A percentile compares a stretch with the other conserved stretches of the same genome.
These are phyloP conservation scores for Phytophthora idaei DNA, from an alignment of 352 stramenopile genomes.

Conservation along the genomic window DNA sequence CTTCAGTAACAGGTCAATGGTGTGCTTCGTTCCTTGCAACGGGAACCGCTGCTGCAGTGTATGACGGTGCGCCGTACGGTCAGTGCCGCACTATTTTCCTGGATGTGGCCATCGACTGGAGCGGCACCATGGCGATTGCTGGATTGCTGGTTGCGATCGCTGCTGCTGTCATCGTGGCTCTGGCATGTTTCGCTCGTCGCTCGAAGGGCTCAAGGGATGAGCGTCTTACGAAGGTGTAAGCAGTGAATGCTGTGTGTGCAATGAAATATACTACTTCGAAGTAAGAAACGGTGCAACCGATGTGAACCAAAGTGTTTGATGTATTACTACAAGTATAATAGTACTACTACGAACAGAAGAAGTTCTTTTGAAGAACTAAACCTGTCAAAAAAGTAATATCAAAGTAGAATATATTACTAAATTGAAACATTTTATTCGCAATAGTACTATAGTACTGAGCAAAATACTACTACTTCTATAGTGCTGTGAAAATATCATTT, in stretches of 20 bases:
- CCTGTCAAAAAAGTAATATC: neutral
- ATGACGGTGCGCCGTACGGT: constrained; percentile 73
- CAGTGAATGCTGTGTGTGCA: constrained; percentile 6
- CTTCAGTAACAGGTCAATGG: constrained; percentile 51
- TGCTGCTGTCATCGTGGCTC: constrained; percentile 53
- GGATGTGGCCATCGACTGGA: constrained; percentile 69
- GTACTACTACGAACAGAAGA: too few species aligned
- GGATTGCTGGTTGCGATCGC: constrained; percentile 57
- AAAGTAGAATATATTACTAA: neutral
- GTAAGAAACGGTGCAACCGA: neutral
- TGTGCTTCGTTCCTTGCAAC: constrained; percentile 64
- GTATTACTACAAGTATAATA: neutral
- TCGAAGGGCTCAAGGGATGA: constrained; percentile 30
- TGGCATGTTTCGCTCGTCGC: constrained; percentile 72
- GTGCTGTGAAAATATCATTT: too few species aligned
- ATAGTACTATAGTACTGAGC: neutral
- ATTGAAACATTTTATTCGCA: neutral
- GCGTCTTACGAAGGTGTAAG: constrained; percentile 29
- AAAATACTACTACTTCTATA: neutral
- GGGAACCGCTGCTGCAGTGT: constrained; percentile 50
- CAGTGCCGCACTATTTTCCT: constrained; percentile 76
- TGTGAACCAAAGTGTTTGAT: neutral
- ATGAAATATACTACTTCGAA: constrained; percentile 14
- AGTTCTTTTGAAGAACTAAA: too few species aligned
- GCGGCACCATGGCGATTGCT: constrained; percentile 53